Evolutionary conservation across 2,329 filamentous ascomycete species (phyloP), one percentile per base, ranked within the genome.

Genomic region (Phaeosphaeria sp.): DNA sequence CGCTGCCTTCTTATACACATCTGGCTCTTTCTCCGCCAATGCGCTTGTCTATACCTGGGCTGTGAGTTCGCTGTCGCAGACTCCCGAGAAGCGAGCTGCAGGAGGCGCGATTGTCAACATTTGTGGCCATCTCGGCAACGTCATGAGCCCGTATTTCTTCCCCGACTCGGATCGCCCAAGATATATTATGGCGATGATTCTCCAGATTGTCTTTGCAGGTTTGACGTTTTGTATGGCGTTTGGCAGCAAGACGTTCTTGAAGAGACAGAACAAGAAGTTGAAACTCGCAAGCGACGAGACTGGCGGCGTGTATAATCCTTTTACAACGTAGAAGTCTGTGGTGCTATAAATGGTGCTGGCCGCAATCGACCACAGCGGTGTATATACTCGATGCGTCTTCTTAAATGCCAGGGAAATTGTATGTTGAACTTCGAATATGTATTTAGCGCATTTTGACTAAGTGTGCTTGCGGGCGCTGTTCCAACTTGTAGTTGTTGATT

Each of bases 91-190:
- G 67, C 70, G 73, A 10, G 77, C 78, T 1, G 59, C 58, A 15
- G 76, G 74, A 4, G 70, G 68, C 6, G 72, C 77, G 1, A 72
- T 80, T 0, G 69, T 78, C 20, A 79, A 79, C 46, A 66, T 80
- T 6, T 59, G 78, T 18, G 70, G 69, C 0, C 76, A 80, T 47
- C 47, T 80, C 1, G 77, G 76, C 0, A 79, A 76, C 9, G 72
- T 81, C n/a, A 77, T 73, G 56, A 74, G 69, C 1, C 78, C 78
- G 1, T 80, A 78, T 50, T 80, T 79, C 55, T 79, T 79, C 21
- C 60, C 63, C 1, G 56, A 63, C 30, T 54, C 44, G 10, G 51
- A 65, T 48, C 7, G 30, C 13, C 63, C 60, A 13, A 48, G 60
- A 25, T 65, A 63, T 36, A 60, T 46, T 0, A 65, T 62, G 54